phyloP scores from a whole-genome alignment of 2,329 filamentous ascomycete genomes.

The Ophiosphaerella korrae region DNA sequence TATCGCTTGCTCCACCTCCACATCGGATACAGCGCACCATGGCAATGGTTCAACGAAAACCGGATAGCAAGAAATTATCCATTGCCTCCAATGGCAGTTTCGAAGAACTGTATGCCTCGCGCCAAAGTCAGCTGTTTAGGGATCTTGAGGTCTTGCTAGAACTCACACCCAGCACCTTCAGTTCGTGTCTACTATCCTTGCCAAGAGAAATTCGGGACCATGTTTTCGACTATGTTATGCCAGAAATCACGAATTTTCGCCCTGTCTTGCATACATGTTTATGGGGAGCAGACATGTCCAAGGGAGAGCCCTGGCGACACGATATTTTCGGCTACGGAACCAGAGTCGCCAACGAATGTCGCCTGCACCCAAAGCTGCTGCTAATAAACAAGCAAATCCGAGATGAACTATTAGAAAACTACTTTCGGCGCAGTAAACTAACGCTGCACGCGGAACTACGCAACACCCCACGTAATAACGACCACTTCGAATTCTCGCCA shows the following conservation, averaged over 20 bases:
- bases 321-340: constrained; percentile 39
- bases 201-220: constrained; percentile 35
- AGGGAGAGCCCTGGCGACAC: constrained; percentile 41
- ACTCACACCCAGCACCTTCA: constrained; percentile 39
- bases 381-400: constrained; percentile 41
- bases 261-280: constrained; percentile 43
- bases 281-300: constrained; percentile 42
- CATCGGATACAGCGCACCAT: constrained; percentile 5
- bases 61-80: constrained; percentile 28
- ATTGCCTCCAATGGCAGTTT: constrained; percentile 29
- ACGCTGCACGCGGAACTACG: constrained; percentile 43
- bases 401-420: constrained; percentile 34
- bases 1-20: neutral
- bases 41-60: constrained; percentile 14
- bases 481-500: constrained; percentile 42
- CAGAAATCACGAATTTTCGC: constrained; percentile 15
- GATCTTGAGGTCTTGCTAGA: constrained; percentile 43
- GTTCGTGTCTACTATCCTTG: constrained; percentile 38
- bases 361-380: constrained; percentile 30
- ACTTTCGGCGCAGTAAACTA: constrained; percentile 36
- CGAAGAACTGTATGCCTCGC: constrained; percentile 34
- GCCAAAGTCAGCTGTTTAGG: constrained; percentile 40
- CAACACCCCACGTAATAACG: constrained; percentile 35
- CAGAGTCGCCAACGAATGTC: constrained; percentile 24
- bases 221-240: constrained; percentile 36